Conservation (phyloP, 306 rosid species). For the Lablab purpureus region DNA sequence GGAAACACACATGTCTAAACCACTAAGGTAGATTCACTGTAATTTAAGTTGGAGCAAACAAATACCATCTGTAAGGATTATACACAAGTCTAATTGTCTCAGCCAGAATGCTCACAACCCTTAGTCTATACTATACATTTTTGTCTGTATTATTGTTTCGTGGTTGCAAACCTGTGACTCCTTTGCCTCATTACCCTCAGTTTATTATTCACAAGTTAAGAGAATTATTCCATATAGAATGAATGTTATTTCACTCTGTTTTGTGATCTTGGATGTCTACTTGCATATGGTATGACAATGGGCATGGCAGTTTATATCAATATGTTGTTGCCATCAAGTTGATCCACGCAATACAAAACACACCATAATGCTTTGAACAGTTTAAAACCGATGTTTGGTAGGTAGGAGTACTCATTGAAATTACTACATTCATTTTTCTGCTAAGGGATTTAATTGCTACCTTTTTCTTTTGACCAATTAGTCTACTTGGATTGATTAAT, state of each 20-base stretch:
- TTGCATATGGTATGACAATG: background rate
- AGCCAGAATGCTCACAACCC: too few species aligned
- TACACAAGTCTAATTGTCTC: too few species aligned
- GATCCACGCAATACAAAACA: background rate
- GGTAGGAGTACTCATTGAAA: background rate
- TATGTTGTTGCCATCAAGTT: background rate
- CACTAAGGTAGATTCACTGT: too few species aligned
- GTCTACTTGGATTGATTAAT: background rate
- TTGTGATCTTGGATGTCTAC: background rate
- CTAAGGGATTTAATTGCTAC: background rate
- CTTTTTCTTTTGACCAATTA: background rate
- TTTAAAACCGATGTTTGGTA: background rate
- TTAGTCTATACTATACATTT: too few species aligned
- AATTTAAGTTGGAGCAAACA: too few species aligned
- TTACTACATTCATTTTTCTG: background rate
- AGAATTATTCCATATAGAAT: too few species aligned
- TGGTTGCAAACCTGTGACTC: too few species aligned
- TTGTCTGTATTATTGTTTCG: too few species aligned
- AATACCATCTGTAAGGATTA: too few species aligned
- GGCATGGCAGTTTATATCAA: background rate
- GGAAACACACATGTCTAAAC: too few species aligned
- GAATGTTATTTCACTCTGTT: background rate
- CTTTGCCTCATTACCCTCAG: too few species aligned
- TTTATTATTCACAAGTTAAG: too few species aligned
- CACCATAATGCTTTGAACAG: background rate